Evolutionary conservation across 1,139 yeast species (phyloP), one percentile per base, ranked within the genome.

Genomic region (Tardiomyces blankii): DNA sequence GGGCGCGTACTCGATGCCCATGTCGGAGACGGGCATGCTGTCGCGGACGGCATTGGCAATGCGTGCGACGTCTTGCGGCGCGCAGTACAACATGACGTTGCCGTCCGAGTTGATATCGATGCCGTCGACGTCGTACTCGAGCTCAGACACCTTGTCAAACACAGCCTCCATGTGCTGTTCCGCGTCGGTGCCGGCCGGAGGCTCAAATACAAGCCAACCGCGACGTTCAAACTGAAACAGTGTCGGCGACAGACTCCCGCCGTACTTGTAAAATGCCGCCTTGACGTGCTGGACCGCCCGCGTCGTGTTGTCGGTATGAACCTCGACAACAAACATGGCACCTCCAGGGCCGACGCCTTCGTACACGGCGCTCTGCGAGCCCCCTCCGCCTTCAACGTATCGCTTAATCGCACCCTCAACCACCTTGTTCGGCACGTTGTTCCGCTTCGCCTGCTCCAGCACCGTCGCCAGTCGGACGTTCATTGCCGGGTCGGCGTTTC

Each of bases 271-370:
- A 64, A 91, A 78, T 2, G 87, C 82, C 12, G 85, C 78, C 56
- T 91, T 78, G 5, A 91, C 82, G 46, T 74, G 71, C 23, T 85
- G 81, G 27, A 88, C 76, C 0, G 96, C 82, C 46, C 97, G 70
- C 47, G 84, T 80, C 63, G 84, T 86, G 64, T 87, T 91, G 62
- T 89, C 96, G 0, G 97, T 89, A 45, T 80, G 70, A 0, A 95
- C 89, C 57, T 86, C 95, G 8, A 56, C 56, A 4, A 91, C 75
- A 45, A 88, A 71, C 0, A 95, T 87, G 2, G 85, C 86, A 0
- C 95, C 96, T 2, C 89, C 94, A 0, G 96, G 96, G 0, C 93
- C 96, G 64, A 88, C 70, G 21, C 91, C 95, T 62, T 91, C 98
- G 64, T 89, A 91, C 14, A 67, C 63, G 27, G 59, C 60, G 39